Percentiles rank a stretch among this genome's conserved stretches.
phyloP scores from a whole-genome alignment of 371 early-diverging fungal species.

The Mucor irregularis region DNA sequence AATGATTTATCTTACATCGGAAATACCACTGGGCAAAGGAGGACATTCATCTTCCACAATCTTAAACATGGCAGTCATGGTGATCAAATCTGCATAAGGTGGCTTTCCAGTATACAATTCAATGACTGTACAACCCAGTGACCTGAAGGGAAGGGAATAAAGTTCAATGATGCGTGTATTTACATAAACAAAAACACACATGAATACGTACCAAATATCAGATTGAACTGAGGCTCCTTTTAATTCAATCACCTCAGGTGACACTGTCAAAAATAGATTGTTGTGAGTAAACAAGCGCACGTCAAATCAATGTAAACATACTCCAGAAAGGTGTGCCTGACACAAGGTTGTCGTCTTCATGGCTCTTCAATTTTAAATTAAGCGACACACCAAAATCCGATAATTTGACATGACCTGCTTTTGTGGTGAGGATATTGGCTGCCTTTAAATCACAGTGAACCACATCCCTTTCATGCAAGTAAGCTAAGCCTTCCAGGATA shows the following conservation, averaged over 20 bases:
- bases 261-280: constrained; percentile 60
- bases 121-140: constrained; percentile 86
- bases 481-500: constrained; percentile 86
- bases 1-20: constrained; percentile 45
- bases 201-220: constrained; percentile 77
- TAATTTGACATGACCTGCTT: constrained; percentile 90
- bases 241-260: constrained; percentile 92
- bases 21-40: constrained; percentile 78
- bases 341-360: constrained; percentile 63
- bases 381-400: constrained; percentile 95
- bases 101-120: constrained; percentile 90
- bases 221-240: constrained; percentile 80
- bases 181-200: neutral
- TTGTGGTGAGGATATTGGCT: constrained; percentile 94
- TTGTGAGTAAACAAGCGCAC: neutral
- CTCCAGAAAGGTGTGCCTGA: constrained; percentile 97
- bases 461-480: constrained; percentile 82
- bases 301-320: constrained; percentile 30
- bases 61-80: constrained; percentile 90
- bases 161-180: neutral
- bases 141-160: constrained; percentile 1
- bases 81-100: constrained; percentile 78
- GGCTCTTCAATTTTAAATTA: constrained; percentile 71
- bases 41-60: constrained; percentile 90
- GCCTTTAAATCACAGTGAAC: constrained; percentile 98